Conservation (phyloP, 345 rosid species). For the Bruguiera parviflora region DNA sequence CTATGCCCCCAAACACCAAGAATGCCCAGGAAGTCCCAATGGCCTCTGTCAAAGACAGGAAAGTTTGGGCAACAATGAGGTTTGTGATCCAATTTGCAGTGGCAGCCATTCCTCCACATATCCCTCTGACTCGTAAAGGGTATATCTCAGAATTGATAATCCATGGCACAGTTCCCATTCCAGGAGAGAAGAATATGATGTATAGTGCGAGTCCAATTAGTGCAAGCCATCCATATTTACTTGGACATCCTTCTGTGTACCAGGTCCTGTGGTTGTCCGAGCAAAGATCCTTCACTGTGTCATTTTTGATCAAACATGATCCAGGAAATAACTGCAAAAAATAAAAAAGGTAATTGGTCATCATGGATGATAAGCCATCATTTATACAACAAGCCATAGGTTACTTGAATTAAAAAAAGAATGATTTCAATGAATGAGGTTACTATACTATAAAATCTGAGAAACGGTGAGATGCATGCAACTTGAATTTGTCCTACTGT, state of each 20-base stretch:
- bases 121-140: conserved; percentile 72
- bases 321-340: conserved; percentile 65
- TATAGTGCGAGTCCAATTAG: conserved; percentile 66
- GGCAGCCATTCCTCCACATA: conserved; percentile 87
- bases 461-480: too few relatives aligned
- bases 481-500: too few relatives aligned
- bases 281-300: conserved; percentile 44
- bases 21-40: conserved; percentile 79
- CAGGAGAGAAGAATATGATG: conserved; percentile 81
- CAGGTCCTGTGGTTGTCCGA: conserved; percentile 42
- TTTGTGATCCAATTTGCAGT: conserved; percentile 83
- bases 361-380: too few relatives aligned
- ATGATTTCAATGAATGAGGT: too few relatives aligned
- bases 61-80: conserved; percentile 77
- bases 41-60: conserved; percentile 60
- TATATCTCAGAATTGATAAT: conserved; percentile 83
- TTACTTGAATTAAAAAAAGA: too few relatives aligned
- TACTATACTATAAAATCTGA: too few relatives aligned
- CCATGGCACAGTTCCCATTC: conserved; percentile 92
- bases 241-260: conserved; percentile 89
- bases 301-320: conserved; percentile 55
- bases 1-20: conserved; percentile 57
- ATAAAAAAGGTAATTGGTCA: background rate
- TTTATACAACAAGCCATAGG: too few relatives aligned
- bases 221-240: conserved; percentile 73